Evolutionary conservation across 805 yeast genomes (phyloP).

Genomic region (Starmera pachycereana): DNA sequence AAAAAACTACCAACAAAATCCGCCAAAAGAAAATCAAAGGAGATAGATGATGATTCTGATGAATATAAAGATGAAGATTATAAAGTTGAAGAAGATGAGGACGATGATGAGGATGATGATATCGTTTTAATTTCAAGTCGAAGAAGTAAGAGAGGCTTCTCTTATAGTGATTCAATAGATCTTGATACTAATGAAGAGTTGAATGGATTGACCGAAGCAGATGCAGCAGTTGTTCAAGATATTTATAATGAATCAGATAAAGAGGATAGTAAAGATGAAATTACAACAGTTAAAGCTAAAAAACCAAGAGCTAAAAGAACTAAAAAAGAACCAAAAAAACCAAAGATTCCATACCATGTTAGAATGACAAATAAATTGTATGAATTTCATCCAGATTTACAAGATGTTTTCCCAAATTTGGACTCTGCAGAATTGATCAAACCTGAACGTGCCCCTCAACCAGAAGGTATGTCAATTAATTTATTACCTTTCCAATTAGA

Average conservation of each 20-base stretch:
- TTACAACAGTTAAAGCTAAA: constrained; percentile 10
- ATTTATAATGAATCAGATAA: constrained; percentile 7
- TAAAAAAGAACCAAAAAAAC: constrained; percentile 23
- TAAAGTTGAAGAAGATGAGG: constrained; percentile 13
- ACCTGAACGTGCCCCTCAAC: constrained; percentile 59
- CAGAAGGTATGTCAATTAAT: constrained; percentile 61
- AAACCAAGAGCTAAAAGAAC: constrained; percentile 11
- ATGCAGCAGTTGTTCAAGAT: neutral
- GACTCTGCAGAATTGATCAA: constrained; percentile 33
- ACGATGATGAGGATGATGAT: constrained; percentile 17
- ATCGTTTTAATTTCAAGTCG: constrained; percentile 6
- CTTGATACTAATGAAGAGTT: constrained; percentile 5
- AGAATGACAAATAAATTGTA: constrained; percentile 59
- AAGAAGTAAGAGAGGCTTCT: constrained; percentile 4
- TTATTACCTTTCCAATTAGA: constrained; percentile 88
- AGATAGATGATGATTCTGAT: constrained; percentile 23
- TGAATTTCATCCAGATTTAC: constrained; percentile 70
- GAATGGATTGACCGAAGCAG: neutral
- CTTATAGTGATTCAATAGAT: constrained; percentile 10
- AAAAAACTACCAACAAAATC: constrained; percentile 15
- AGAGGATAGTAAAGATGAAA: constrained; percentile 15
- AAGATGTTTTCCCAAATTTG: constrained; percentile 59
- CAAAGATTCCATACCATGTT: constrained; percentile 57
- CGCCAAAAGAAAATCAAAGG: constrained; percentile 17
- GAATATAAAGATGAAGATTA: constrained; percentile 19